phyloP scores from a whole-genome alignment of 768 basidiomycete genomes.

The Mycena pura region DNA sequence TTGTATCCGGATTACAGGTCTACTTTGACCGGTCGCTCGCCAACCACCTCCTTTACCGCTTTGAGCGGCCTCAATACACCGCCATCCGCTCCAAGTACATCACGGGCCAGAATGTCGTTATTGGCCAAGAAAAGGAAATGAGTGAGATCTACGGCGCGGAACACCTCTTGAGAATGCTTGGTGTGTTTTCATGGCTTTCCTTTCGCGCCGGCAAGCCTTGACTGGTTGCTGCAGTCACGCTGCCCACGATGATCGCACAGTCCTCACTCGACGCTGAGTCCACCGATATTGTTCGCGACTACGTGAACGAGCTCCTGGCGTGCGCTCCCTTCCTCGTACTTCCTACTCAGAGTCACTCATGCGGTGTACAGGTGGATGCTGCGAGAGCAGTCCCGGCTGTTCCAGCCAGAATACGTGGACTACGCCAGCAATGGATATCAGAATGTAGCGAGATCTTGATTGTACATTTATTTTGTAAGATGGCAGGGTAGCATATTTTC shows the following conservation, averaged over 20 bases:
- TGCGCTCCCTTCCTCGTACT: slow-evolving; percentile 8
- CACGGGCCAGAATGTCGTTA: slow-evolving; percentile 72
- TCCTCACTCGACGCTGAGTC: slow-evolving; percentile 93
- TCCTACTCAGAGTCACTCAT: neutral
- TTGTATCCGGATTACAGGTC: slow-evolving; percentile 82
- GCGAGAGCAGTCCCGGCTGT: slow-evolving; percentile 73
- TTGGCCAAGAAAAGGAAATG: slow-evolving; percentile 83
- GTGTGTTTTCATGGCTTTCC: slow-evolving; percentile 52
- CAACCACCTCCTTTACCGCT: slow-evolving; percentile 90
- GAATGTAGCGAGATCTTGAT: slow-evolving; percentile 78
- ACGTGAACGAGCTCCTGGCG: slow-evolving; percentile 84
- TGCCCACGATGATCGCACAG: slow-evolving; percentile 88
- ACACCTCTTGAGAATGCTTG: slow-evolving; percentile 90
- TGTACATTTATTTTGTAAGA: slow-evolving; percentile 1
- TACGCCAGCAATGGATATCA: slow-evolving; percentile 79
- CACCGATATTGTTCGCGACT: slow-evolving; percentile 81
- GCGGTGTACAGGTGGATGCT: slow-evolving; percentile 70
- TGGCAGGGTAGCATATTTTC: neutral
- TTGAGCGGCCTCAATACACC: slow-evolving; percentile 93
- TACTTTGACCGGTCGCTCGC: slow-evolving; percentile 96
- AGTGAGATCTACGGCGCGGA: slow-evolving; percentile 93
- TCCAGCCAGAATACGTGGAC: slow-evolving; percentile 76
- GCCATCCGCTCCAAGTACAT: slow-evolving; percentile 75
- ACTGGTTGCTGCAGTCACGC: slow-evolving; percentile 65
- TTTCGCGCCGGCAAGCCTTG: neutral